Percentiles rank a stretch among this genome's conserved stretches.
These are phyloP conservation scores for Cylindrotheca closterium DNA, from an alignment of 108 stramenopile genomes.

Conservation along the genomic window DNA sequence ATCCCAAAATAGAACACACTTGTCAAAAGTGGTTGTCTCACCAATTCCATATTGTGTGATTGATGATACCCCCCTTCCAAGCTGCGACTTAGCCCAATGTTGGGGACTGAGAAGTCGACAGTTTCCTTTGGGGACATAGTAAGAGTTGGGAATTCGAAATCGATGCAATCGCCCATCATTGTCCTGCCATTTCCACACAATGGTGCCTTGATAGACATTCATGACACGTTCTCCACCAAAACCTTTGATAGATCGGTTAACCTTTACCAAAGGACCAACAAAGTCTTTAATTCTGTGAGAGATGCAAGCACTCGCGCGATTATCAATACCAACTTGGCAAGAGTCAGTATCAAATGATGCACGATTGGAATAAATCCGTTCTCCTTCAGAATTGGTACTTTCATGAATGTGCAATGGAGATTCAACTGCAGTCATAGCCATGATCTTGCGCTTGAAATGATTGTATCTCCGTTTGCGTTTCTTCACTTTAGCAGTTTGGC, in stretches of 20 bases:
- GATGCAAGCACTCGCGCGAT: not conserved
- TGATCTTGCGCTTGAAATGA: no score
- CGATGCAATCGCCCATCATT: constrained; percentile 22
- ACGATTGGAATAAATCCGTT: no score
- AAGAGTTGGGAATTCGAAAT: constrained; percentile 31
- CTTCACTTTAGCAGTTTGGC: no score
- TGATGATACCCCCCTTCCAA: not conserved
- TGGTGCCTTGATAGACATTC: not conserved
- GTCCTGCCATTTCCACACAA: constrained; percentile 26
- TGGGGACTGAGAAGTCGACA: constrained; percentile 26
- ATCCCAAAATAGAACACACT: no score
- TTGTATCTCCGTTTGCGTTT: no score
- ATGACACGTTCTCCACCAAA: constrained; percentile 5
- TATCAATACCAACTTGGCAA: constrained; percentile 1
- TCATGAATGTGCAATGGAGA: no score
- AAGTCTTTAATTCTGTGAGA: constrained; percentile 4
- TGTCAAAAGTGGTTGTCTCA: not conserved
- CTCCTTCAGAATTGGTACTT: no score
- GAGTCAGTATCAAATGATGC: not conserved
- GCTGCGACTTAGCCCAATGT: constrained; percentile 31
- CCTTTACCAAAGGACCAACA: not conserved
- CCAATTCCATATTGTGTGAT: not conserved
- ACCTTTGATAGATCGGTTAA: not conserved
- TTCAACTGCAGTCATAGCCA: no score
- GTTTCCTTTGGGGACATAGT: constrained; percentile 21